Evolutionary conservation across 2,329 filamentous ascomycete species (phyloP).

Genomic region (Penicillium aurantiogriseum): DNA sequence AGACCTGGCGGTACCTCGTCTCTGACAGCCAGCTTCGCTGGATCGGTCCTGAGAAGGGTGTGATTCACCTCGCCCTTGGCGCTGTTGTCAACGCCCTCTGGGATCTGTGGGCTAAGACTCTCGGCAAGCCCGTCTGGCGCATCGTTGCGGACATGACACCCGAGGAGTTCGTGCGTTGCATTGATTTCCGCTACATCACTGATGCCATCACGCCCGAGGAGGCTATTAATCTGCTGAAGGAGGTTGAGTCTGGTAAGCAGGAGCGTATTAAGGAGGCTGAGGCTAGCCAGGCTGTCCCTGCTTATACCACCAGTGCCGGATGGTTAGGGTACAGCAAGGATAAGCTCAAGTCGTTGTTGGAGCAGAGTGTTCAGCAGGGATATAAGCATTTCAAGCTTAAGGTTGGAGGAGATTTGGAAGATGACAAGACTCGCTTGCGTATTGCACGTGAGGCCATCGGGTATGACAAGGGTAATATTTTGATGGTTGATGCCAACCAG

Average conservation of each 20-base stretch:
- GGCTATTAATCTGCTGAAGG: conserved; percentile 68
- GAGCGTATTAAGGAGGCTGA: conserved; percentile 72
- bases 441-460: conserved; percentile 80
- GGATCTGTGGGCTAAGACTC: conserved; percentile 90
- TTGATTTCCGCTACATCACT: conserved; percentile 93
- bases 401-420: conserved; percentile 71
- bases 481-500: conserved; percentile 95
- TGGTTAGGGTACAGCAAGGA: conserved; percentile 91
- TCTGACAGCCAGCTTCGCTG: conserved; percentile 86
- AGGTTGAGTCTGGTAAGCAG: conserved; percentile 65
- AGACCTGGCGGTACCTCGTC: conserved; percentile 89
- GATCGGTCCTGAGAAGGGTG: conserved; percentile 92
- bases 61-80: conserved; percentile 86
- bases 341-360: conserved; percentile 74
- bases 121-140: conserved; percentile 85
- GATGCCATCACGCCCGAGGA: conserved; percentile 88
- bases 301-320: conserved; percentile 85
- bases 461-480: conserved; percentile 75
- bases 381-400: conserved; percentile 91
- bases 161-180: conserved; percentile 80
- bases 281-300: conserved; percentile 72
- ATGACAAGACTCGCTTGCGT: conserved; percentile 66
- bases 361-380: conserved; percentile 71
- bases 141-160: conserved; percentile 88
- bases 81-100: conserved; percentile 88